Conservation (phyloP, 108 stramenopile genomes). For the Cyclotella choctawhatcheeana region DNA sequence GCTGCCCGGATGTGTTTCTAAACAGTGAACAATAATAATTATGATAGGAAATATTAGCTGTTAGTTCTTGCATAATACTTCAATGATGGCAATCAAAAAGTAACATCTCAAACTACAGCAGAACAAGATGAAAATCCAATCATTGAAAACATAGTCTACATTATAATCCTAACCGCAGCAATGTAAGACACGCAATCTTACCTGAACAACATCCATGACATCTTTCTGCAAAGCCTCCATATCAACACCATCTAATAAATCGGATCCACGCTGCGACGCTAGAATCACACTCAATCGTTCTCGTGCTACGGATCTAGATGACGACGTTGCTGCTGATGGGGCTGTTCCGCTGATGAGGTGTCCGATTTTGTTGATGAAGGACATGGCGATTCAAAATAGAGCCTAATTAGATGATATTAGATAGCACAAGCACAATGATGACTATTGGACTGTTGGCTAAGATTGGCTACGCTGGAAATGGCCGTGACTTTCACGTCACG, state of each 20-base stretch:
- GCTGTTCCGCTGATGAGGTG: constrained; percentile 29
- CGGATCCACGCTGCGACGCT: constrained; percentile 51
- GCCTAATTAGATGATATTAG: no score
- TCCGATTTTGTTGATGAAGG: constrained; percentile 51
- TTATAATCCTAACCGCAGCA: no score
- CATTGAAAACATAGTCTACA: no score
- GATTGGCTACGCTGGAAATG: no score
- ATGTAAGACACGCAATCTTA: background rate
- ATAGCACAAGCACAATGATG: no score
- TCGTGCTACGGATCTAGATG: constrained; percentile 41
- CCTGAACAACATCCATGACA: constrained; percentile 53
- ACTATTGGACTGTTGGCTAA: no score
- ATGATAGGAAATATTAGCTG: background rate
- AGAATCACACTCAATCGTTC: constrained; percentile 53
- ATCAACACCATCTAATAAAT: constrained; percentile 53
- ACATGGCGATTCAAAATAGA: no score
- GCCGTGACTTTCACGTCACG: no score
- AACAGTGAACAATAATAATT: background rate
- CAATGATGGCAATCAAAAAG: no score
- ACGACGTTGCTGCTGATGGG: constrained; percentile 24
- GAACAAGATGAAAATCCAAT: background rate
- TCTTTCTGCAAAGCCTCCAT: constrained; percentile 58
- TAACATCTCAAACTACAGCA: no score
- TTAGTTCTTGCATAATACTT: background rate
- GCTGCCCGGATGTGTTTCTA: constrained; percentile 53